phyloP scores from a whole-genome alignment of 768 basidiomycete genomes.

The Exsudoporus frostii region DNA sequence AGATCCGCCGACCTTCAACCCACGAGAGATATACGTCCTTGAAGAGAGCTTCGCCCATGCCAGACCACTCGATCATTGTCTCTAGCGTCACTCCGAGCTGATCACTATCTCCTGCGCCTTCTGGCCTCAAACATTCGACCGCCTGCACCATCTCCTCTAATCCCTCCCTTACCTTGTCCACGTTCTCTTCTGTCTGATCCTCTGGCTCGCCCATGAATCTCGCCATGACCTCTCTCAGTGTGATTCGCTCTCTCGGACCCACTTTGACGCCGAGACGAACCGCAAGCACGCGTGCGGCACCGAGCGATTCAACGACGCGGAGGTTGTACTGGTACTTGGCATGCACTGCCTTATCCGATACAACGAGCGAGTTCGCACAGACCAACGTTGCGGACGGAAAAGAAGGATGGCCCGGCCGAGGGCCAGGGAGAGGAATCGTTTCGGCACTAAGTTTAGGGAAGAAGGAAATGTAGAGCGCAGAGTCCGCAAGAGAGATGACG shows the following conservation, averaged over 20 bases:
- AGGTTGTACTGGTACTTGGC: slow-evolving; percentile 83
- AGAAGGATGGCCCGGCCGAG: slow-evolving; percentile 15
- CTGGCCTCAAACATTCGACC: slow-evolving; percentile 53
- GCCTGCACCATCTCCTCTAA: slow-evolving; percentile 46
- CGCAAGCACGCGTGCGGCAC: slow-evolving; percentile 72
- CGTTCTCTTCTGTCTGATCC: slow-evolving; percentile 37
- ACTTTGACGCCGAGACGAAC: slow-evolving; percentile 48
- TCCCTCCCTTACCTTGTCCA: slow-evolving; percentile 43
- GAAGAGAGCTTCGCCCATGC: slow-evolving; percentile 54
- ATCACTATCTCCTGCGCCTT: slow-evolving; percentile 31
- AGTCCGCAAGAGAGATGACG: slow-evolving; percentile 66
- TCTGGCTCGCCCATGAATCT: slow-evolving; percentile 47
- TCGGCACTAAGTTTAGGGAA: slow-evolving; percentile 68
- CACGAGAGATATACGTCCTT: slow-evolving; percentile 69
- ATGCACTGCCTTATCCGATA: slow-evolving; percentile 74
- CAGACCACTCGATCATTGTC: slow-evolving; percentile 68
- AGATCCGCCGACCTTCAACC: slow-evolving; percentile 61
- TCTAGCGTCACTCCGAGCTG: slow-evolving; percentile 67
- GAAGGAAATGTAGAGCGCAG: slow-evolving; percentile 80
- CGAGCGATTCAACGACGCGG: slow-evolving; percentile 88
- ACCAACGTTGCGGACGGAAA: slow-evolving; percentile 29
- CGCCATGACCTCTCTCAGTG: slow-evolving; percentile 65
- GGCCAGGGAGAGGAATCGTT: slow-evolving; percentile 58
- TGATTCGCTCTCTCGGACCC: slow-evolving; percentile 45
- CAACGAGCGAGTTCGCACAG: slow-evolving; percentile 58